These are phyloP conservation scores for Umbelopsis sp. DNA, from an alignment of 192 early-diverging fungal species.

Conservation along the genomic window DNA sequence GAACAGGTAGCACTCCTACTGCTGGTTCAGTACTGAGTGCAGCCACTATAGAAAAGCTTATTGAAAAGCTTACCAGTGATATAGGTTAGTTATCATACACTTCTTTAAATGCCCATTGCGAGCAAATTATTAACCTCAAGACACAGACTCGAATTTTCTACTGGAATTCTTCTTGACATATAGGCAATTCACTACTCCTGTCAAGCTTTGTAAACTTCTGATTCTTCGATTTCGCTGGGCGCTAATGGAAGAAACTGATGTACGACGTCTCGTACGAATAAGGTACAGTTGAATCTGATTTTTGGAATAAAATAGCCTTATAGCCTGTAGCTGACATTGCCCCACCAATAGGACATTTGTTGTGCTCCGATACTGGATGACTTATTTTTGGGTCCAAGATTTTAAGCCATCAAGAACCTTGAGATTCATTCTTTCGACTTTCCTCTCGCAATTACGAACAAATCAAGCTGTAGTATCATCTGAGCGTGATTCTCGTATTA, in stretches of 20 bases:
- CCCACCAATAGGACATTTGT: slow-evolving; percentile 48
- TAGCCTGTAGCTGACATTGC: not conserved
- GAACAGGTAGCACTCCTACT: not conserved
- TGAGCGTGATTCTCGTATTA: slow-evolving; percentile 48
- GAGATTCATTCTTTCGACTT: slow-evolving; percentile 51
- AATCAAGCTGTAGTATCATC: slow-evolving; percentile 43
- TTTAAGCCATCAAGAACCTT: slow-evolving; percentile 50
- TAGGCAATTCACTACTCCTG: slow-evolving; percentile 53
- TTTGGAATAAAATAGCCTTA: not conserved
- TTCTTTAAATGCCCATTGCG: not conserved
- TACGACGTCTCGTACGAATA: slow-evolving; percentile 47
- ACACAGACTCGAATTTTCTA: slow-evolving; percentile 51
- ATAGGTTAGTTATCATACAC: slow-evolving; percentile 37
- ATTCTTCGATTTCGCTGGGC: slow-evolving; percentile 61
- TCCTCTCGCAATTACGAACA: slow-evolving; percentile 44
- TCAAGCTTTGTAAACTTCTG: slow-evolving; percentile 55
- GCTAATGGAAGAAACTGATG: slow-evolving; percentile 43
- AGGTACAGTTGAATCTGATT: slow-evolving; percentile 34
- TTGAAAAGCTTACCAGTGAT: slow-evolving; percentile 58
- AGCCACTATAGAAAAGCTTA: slow-evolving; percentile 53
- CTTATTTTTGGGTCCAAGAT: slow-evolving; percentile 53
- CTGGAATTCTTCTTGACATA: slow-evolving; percentile 61
- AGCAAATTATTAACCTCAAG: not conserved
- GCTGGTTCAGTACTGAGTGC: slow-evolving; percentile 42
- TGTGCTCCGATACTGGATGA: slow-evolving; percentile 58